A percentile compares a stretch with the other conserved stretches of the same genome.
phyloP scores from a whole-genome alignment of 2,329 filamentous ascomycete genomes.

The Tolypocladium amazonense region DNA sequence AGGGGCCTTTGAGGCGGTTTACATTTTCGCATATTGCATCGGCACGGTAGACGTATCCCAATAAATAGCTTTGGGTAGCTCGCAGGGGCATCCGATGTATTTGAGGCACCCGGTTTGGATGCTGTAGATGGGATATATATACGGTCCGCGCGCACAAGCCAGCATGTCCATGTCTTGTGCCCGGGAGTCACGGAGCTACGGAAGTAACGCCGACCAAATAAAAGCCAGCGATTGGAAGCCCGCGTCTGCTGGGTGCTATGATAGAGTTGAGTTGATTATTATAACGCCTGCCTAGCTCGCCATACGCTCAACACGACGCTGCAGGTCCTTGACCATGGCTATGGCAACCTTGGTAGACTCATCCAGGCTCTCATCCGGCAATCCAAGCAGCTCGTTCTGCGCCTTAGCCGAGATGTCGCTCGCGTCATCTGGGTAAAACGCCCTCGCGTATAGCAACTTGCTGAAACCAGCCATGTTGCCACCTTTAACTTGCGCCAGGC shows the following conservation, averaged over 20 bases:
- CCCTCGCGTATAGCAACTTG: conserved; percentile 38
- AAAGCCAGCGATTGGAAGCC: too few species aligned
- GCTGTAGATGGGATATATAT: neutral
- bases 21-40: neutral
- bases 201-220: too few species aligned
- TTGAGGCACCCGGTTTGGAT: neutral
- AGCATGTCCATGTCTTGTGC: neutral
- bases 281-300: too few species aligned
- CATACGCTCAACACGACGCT: conserved; percentile 7
- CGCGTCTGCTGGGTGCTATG: too few species aligned
- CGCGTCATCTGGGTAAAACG: conserved; percentile 29
- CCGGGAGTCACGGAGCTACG: too few species aligned
- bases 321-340: conserved; percentile 22
- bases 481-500: conserved; percentile 26
- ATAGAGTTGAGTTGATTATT: too few species aligned
- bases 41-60: neutral
- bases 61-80: neutral
- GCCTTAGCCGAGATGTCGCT: conserved; percentile 25
- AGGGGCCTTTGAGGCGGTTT: neutral
- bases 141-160: neutral
- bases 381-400: conserved; percentile 37
- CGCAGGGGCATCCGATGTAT: neutral
- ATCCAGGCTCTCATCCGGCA: conserved; percentile 45
- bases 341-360: conserved; percentile 37
- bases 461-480: conserved; percentile 31